Evolutionary conservation across 805 yeast genomes (phyloP), one percentile per base, ranked within the genome.

Genomic region (Kurtzmaniella fragi): DNA sequence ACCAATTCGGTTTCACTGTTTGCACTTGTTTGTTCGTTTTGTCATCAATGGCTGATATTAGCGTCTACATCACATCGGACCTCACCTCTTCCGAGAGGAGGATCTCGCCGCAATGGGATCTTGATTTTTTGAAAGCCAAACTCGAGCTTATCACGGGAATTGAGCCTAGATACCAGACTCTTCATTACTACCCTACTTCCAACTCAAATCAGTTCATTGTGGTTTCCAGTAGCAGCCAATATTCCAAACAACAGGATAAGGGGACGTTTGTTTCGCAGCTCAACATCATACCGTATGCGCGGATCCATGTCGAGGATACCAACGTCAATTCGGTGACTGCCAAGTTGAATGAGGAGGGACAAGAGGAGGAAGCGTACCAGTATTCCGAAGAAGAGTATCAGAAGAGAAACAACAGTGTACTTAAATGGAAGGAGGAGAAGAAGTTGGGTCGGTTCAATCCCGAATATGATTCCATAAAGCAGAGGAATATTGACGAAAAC

Each of bases 131-230:
- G 37, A 74, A 77, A 45, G 46, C 58, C 30, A 70, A 75, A 41
- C 57, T 87, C 9, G 93, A 84, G 49, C 70, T 67, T 28, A 76
- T 85, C 43, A 84, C 95, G 0, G 96, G 96, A 2, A 75, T 87
- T 20, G 77, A 80, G 4, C 82, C 86, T 3, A 44, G 52, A 11
- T 62, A 56, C 42, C 95, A 82, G 52, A 61, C 61, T 12, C 52
- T 81, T 12, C 68, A 67, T 40, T 57, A 76, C 28, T 78, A 75
- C 48, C 61, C 65, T 7, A 49, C 59, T 3, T 54, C 66, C 5
- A 53, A 61, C 32, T 61, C 73, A 43, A 59, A 61, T 49, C 70
- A 62, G 36, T 53, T 55, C 55, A 35, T 43, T 26, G 56, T 58
- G 41, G 40, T 61, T n/a, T 35, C 51, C 8, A 52, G 52, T 15